Evolutionary conservation across 2,329 filamentous ascomycete genomes (phyloP), one percentile per base, ranked within the genome.

Genomic region (Fusarium chlamydosporum): DNA sequence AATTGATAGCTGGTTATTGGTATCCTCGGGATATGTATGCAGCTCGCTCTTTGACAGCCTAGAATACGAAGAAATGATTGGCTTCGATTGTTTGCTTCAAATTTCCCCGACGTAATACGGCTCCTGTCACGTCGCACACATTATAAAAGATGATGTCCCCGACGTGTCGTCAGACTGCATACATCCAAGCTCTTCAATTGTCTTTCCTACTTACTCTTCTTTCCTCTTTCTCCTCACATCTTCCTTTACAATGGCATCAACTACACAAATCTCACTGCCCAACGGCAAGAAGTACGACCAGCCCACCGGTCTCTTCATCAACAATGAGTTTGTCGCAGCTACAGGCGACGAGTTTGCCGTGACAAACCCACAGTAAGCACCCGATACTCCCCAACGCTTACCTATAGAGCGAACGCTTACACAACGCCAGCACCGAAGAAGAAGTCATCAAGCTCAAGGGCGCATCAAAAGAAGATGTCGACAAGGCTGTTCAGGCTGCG

Each of bases 241-340:
- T 40, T 26, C 16, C 1, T 37, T 51, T 13, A 23, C 7, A 27
- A 70, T 72, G 69, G 48, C 66, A 20, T 72, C 70, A 27, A 48
- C 67, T 33, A 63, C 62, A 5, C 45, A 64, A 34, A 67, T 74
- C 27, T 58, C 67, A 7, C 47, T 74, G 56, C 74, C 74, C 37
- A 76, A 76, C 13, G 75, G 75, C 52, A 65, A 71, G 6, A 74
- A 65, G 33, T 78, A 76, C 69, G 74, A 90, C 82, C 74, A 76
- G 29, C 74, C 74, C 1, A 74, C 70, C 1, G 74, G 74, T 31
- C 65, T 76, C 16, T 76, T 76, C 53, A 76, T 76, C 41, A 70
- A 74, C 41, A 75, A 75, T 15, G 60, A 74, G 34, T 75, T 74
- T 37, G 65, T 76, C 18, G 31, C 66, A 40, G 72, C 61, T 26